These are phyloP conservation scores for Psilocybe azurescens DNA, from an alignment of 768 basidiomycete species.

Conservation along the genomic window DNA sequence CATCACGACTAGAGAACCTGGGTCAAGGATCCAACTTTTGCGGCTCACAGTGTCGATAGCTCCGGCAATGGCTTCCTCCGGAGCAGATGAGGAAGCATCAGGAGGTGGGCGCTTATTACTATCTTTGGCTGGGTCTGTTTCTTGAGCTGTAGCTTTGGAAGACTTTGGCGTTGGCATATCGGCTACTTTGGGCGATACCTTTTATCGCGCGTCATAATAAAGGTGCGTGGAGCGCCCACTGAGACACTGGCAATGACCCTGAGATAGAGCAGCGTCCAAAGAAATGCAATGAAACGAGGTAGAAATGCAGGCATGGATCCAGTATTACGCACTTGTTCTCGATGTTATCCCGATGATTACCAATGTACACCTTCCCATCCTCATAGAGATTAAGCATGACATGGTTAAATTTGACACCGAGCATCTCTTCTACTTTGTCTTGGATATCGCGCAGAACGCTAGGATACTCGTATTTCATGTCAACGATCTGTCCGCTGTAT, in stretches of 20 bases:
- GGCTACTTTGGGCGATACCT: not conserved
- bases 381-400: constrained; percentile 37
- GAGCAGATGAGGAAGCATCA: not conserved
- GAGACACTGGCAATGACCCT: constrained; percentile 38
- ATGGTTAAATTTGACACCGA: constrained; percentile 36
- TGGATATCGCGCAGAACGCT: constrained; percentile 33
- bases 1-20: constrained; percentile 36
- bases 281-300: not conserved
- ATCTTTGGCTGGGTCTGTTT: not conserved
- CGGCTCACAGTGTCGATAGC: constrained; percentile 7
- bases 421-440: constrained; percentile 30
- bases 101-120: not conserved
- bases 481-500: constrained; percentile 35
- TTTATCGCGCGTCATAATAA: constrained; percentile 33
- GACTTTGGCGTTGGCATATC: constrained; percentile 3
- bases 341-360: constrained; percentile 34
- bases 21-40: constrained; percentile 29
- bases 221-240: constrained; percentile 33
- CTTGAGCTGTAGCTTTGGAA: not conserved
- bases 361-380: constrained; percentile 34
- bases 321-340: constrained; percentile 28
- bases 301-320: no score
- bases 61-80: not conserved
- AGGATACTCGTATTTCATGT: constrained; percentile 35
- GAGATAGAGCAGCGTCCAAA: not conserved